Evolutionary conservation across 208 protist genomes (phyloP).

Genomic region (Leishmania aethiopica): DNA sequence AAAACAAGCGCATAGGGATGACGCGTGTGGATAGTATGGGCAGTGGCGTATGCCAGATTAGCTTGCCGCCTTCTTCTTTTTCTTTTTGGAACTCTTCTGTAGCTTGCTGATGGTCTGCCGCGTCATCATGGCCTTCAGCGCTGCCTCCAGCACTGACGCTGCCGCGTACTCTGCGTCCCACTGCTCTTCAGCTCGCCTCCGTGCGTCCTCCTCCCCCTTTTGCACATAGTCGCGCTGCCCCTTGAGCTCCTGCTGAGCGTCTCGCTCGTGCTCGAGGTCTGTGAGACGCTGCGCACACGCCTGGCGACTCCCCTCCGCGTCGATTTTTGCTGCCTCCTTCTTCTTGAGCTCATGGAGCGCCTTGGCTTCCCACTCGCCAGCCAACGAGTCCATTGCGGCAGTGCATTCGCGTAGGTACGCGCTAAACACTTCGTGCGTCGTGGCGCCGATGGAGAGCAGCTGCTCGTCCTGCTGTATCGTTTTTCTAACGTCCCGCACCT

Average conservation of each 20-base stretch:
- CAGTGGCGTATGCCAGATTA: background rate
- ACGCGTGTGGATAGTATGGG: too few species aligned
- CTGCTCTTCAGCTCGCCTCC: slow-evolving; percentile 41
- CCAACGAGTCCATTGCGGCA: slow-evolving; percentile 69
- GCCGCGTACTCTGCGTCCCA: slow-evolving; percentile 65
- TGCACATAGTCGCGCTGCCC: slow-evolving; percentile 45
- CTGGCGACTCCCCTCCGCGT: slow-evolving; percentile 81
- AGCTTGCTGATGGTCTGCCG: slow-evolving; percentile 64
- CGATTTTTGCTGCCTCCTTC: slow-evolving; percentile 77
- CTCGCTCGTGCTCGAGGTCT: slow-evolving; percentile 57
- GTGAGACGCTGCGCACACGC: slow-evolving; percentile 72
- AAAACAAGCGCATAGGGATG: background rate
- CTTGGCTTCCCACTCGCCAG: slow-evolving; percentile 78
- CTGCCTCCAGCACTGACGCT: slow-evolving; percentile 78
- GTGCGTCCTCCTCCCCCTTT: slow-evolving; percentile 31
- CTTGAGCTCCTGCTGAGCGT: slow-evolving; percentile 55
- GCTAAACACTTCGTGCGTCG: slow-evolving; percentile 64
- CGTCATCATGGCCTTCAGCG: slow-evolving; percentile 82
- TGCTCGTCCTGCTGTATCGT: slow-evolving; percentile 31
- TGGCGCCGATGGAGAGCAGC: slow-evolving; percentile 49
- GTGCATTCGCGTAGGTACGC: slow-evolving; percentile 73
- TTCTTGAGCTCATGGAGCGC: slow-evolving; percentile 79
- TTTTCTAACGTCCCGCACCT: slow-evolving; percentile 55
- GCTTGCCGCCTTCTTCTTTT: slow-evolving; percentile 35
- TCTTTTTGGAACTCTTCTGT: slow-evolving; percentile 81